Evolutionary conservation across 2,329 filamentous ascomycete species (phyloP).

Genomic region (Coniella vitis): DNA sequence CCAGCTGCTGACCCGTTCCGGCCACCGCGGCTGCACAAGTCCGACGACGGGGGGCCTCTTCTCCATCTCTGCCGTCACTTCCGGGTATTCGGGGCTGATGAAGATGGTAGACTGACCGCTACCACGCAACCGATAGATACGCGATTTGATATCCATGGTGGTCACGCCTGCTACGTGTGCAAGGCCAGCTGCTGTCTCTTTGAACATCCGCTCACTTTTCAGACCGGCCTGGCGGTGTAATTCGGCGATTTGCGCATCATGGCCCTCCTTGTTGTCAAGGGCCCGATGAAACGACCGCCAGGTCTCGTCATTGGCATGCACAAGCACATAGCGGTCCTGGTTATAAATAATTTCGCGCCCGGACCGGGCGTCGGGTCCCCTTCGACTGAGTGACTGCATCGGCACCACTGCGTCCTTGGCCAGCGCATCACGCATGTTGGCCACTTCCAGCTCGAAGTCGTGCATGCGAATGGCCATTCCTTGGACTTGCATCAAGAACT

Average conservation of each 20-base stretch:
- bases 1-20: constrained; percentile 28
- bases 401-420: constrained; percentile 44
- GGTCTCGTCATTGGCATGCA: constrained; percentile 47
- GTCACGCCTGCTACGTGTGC: constrained; percentile 38
- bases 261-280: constrained; percentile 39
- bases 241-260: constrained; percentile 28
- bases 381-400: constrained; percentile 42
- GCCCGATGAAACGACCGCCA: constrained; percentile 38
- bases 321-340: constrained; percentile 50
- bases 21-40: constrained; percentile 21
- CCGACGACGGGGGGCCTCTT: constrained; percentile 32
- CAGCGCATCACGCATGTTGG: constrained; percentile 43
- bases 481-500: constrained; percentile 49
- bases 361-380: constrained; percentile 46
- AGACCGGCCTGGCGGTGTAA: constrained; percentile 26
- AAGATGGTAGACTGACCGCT: constrained; percentile 42
- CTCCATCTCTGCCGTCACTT: constrained; percentile 33
- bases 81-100: constrained; percentile 42
- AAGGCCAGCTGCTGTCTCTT: constrained; percentile 22
- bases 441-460: constrained; percentile 49
- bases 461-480: constrained; percentile 48
- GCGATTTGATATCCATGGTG: constrained; percentile 40
- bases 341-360: constrained; percentile 47
- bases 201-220: constrained; percentile 33
- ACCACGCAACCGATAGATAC: constrained; percentile 45